Evolutionary conservation across 129 eudicot species (phyloP), one percentile per base, ranked within the genome.

Genomic region (Flaveria robusta): DNA sequence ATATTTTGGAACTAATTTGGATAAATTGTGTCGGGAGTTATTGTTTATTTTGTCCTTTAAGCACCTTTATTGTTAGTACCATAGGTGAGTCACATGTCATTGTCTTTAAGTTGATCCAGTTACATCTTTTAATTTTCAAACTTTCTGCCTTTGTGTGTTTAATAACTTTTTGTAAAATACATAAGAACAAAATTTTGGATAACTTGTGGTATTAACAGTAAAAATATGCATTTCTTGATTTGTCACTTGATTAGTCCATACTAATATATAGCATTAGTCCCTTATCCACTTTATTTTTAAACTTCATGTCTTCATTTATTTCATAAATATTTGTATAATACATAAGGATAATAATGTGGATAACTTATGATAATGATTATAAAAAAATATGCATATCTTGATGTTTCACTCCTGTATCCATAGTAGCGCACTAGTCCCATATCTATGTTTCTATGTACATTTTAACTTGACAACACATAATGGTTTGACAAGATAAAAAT

Each of bases 91-190:
- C 84, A 80, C 84, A 49, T 80, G 84, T 80, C 84, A 22, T 23
- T 80, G 84, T 80, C 84, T 80, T n/a, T 66, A 80, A 79, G 75
- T 42, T 74, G 83, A 47, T 66, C 70, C 83, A 80, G 66, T 41
- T 55, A 45, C 43, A 26, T 12, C 63, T 66, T 79, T 66, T 66
- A 20, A 43, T 65, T 72, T 72, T 23, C 50, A 64, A 73, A 49
- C 42, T 64, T 72, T 71, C 34, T 59, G 23, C 20, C 58, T 58
- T 55, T 60, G 45, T 56, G 68, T 41, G n/a, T n/a, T n/a, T 70
- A 46, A 66, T 26, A 66, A 68, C 16, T 9, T 16, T 37, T 41
- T 24, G 23, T 39, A 66, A 31, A 51, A 66, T 9, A 67, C 64
- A 8, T 65, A 12, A 49, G 7, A 47, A 12, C 11, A n/a, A 49